These are phyloP conservation scores for Carex parvula DNA, from an alignment of 176 grass and related monocot genomes.

Conservation along the genomic window DNA sequence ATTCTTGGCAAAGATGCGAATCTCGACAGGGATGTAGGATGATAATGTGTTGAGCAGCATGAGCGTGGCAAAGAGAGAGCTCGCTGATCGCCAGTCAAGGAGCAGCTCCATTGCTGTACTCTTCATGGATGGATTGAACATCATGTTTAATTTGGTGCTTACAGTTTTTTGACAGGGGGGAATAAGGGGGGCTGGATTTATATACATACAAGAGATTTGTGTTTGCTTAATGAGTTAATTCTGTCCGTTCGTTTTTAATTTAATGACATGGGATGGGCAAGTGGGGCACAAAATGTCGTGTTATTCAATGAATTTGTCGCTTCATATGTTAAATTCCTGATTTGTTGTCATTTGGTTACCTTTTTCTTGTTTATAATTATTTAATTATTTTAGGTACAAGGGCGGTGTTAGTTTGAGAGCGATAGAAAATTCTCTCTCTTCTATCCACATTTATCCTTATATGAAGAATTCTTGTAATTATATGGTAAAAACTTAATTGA, in stretches of 20 bases:
- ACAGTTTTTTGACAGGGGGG: too few relatives aligned
- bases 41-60: constrained; percentile 56
- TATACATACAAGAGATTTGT: neutral
- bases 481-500: too few relatives aligned
- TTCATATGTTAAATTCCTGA: neutral
- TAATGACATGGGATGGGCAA: neutral
- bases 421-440: too few relatives aligned
- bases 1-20: constrained; percentile 10
- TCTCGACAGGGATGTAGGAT: constrained; percentile 53
- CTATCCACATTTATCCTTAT: too few relatives aligned
- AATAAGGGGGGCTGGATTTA: neutral
- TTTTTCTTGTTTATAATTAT: neutral
- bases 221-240: neutral
- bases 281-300: neutral
- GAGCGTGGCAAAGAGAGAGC: constrained; percentile 51
- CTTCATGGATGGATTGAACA: neutral
- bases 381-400: too few relatives aligned
- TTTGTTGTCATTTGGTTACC: neutral
- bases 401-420: too few relatives aligned
- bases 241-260: neutral
- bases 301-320: neutral
- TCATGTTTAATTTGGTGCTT: neutral
- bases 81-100: constrained; percentile 55
- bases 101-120: constrained; percentile 38
- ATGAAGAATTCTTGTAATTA: too few relatives aligned